Percentiles rank a stretch among this genome's conserved stretches.
phyloP scores from a whole-genome alignment of 1,284 basidiomycete genomes.

The Sanghuangporus baumii region DNA sequence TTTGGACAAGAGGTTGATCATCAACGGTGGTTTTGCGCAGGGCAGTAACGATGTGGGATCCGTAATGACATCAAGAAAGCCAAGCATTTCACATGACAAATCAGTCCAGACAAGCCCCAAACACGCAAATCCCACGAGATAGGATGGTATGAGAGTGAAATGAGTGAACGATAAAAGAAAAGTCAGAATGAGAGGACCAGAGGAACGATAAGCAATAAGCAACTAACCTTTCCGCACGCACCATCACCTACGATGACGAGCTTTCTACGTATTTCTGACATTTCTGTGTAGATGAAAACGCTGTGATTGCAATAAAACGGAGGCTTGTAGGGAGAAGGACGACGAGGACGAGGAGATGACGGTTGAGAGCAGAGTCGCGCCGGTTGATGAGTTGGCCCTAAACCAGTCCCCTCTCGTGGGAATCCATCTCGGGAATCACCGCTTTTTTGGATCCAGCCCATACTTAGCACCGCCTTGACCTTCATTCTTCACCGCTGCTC shows the following conservation, averaged over 20 bases:
- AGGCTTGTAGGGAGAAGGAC: not conserved
- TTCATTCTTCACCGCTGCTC: too few species aligned
- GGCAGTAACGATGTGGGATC: not conserved
- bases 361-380: not conserved
- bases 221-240: constrained; percentile 72
- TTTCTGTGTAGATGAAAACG: not conserved
- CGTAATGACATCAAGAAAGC: not conserved
- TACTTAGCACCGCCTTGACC: too few species aligned
- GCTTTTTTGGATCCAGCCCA: not conserved
- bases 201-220: constrained; percentile 1
- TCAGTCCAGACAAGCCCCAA: not conserved
- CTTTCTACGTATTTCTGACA: constrained; percentile 55
- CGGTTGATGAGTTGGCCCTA: not conserved
- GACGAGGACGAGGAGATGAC: not conserved
- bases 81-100: not conserved
- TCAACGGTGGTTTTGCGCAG: not conserved
- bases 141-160: not conserved
- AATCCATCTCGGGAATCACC: not conserved
- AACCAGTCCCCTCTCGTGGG: not conserved
- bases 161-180: not conserved
- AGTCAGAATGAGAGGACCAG: not conserved
- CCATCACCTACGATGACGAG: constrained; percentile 80
- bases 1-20: constrained; percentile 23
- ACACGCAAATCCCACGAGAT: not conserved
- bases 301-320: not conserved